Conservation (phyloP, 257 asterid species). For the Hygrophila difformis region DNA sequence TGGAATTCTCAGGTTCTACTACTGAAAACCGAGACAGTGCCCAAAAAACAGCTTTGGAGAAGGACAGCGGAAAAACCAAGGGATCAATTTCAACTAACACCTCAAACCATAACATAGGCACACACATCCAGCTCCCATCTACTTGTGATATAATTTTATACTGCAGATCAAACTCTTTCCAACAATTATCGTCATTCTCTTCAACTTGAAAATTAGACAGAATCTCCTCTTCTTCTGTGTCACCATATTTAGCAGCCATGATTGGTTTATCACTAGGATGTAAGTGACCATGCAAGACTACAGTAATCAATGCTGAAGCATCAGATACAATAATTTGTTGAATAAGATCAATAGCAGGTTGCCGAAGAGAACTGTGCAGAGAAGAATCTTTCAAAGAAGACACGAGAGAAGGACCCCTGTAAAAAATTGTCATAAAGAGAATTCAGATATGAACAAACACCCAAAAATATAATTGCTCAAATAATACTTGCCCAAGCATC, state of each 20-base stretch:
- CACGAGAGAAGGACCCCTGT: conserved; percentile 92
- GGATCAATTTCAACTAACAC: conserved; percentile 85
- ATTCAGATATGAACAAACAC: conserved; percentile 14
- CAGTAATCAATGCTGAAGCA: conserved; percentile 74
- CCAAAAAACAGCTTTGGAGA: conserved; percentile 89
- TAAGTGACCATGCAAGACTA: conserved; percentile 44
- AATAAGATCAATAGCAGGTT: conserved; percentile 90
- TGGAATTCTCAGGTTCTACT: conserved; percentile 48
- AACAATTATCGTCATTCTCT: conserved; percentile 58
- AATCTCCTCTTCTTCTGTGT: conserved; percentile 51
- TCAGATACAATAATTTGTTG: conserved; percentile 76
- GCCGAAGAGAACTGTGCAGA: conserved; percentile 80
- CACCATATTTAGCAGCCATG: conserved; percentile 23
- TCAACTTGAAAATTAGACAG: conserved; percentile 31
- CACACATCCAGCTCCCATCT: conserved; percentile 87
- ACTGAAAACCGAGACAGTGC: conserved; percentile 74
- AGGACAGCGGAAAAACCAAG: conserved; percentile 58
- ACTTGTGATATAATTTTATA: conserved; percentile 49
- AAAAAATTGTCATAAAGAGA: conserved; percentile 15
- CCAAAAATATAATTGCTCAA: conserved; percentile 2
- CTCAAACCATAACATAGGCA: conserved; percentile 95
- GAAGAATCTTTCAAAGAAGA: conserved; percentile 71
- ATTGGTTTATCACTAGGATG: conserved; percentile 42
- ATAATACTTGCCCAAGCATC: conserved; percentile 9
- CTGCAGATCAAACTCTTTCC: conserved; percentile 72